Base-by-base conservation (phyloP, 169 alveolate species). In the Plasmodium reichenowi region DNA sequence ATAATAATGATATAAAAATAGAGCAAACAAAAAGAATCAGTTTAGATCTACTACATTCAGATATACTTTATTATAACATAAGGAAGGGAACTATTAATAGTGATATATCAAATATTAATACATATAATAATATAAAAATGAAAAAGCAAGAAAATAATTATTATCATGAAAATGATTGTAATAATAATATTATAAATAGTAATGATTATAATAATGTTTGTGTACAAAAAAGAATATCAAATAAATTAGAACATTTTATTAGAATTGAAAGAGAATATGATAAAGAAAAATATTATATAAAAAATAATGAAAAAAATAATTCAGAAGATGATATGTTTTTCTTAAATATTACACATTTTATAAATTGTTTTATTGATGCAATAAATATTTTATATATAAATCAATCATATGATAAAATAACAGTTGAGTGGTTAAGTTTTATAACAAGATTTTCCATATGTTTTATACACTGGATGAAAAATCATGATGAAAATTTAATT, bases 361-460 rank as follows among this genome's bases (percentile, higher is more conserved):
- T 52, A 20, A 72, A 72, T 60, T 86, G 88, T 22, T 29, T 86
- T 24, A 72, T 72, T 24, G 92, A 72, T 45, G 86, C 92, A 45
- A 86, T 86, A 32, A 86, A 86, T 74, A 59, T 72, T 4, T 22
- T 86, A 38, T 86, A 71, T 64, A 75, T 86, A 59, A 86, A 86
- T 72, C 88, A 86, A 54, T 86, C 88, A 8, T 72, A 86, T 32
- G 72, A 72, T 56, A 66, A 72, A 47, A 86, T 86, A 86, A 59
- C 75, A 12, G 92, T 86, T 29, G 92, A 86, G 50, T 86, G 92
- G 92, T 43, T 86, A 10, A 86, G 92, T 54, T 86, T 86, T 64
- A 70, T 86, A 43, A 72, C 60, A 43, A 48, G 92, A 72, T 86
- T 86, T 86, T 86, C 92, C 29, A 59, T 86, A 26, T 86, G 92